Percentiles rank a stretch among this genome's conserved stretches.
Conservation (phyloP, 2,329 filamentous ascomycete genomes). For the Triangularia setosa region DNA sequence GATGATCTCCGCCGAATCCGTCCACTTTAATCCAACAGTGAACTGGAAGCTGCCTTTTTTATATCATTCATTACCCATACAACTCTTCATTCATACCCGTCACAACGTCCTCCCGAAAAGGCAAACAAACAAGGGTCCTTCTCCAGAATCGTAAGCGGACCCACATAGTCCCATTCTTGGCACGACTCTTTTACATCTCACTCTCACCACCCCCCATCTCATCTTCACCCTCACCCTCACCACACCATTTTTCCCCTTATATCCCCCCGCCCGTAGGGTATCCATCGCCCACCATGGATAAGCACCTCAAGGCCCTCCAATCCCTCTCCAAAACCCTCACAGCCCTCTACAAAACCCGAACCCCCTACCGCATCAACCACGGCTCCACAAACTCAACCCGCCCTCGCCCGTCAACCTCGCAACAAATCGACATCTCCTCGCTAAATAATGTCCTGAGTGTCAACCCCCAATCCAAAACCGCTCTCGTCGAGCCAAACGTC, state of each 20-base stretch:
- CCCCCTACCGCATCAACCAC: constrained; percentile 71
- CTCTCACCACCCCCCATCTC: background rate
- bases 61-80: too few species aligned
- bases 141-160: constrained; percentile 2
- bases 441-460: constrained; percentile 62
- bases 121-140: background rate
- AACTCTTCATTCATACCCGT: too few species aligned
- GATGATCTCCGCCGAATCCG: too few species aligned
- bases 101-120: too few species aligned
- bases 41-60: too few species aligned
- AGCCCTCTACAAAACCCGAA: constrained; percentile 43
- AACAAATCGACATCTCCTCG: constrained; percentile 60
- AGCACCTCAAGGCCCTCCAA: constrained; percentile 46
- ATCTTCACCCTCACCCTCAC: background rate
- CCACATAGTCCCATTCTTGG: constrained; percentile 5
- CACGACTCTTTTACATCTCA: background rate
- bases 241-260: background rate
- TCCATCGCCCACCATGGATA: constrained; percentile 32
- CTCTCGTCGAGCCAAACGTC: constrained; percentile 71
- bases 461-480: constrained; percentile 51
- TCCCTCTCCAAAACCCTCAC: constrained; percentile 46
- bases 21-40: too few species aligned
- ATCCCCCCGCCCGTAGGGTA: background rate
- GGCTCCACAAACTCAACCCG: constrained; percentile 74
- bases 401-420: constrained; percentile 39